These are phyloP conservation scores for Trichocomaceae sp. DNA, from an alignment of 2,329 filamentous ascomycete species.

Conservation along the genomic window DNA sequence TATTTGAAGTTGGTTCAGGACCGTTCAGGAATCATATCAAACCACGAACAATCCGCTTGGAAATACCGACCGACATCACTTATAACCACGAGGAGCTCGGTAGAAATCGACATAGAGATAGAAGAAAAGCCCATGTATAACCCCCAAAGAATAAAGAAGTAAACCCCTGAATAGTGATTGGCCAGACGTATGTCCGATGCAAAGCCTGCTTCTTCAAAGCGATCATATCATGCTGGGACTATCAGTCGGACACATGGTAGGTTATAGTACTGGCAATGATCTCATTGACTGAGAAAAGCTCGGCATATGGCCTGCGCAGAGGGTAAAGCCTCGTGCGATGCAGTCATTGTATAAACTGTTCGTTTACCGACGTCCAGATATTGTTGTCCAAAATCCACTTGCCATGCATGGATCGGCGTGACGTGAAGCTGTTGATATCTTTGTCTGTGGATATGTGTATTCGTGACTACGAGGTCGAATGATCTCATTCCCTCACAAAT, in stretches of 20 bases:
- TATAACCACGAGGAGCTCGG: constrained; percentile 58
- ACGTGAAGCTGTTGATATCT: neutral
- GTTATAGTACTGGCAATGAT: neutral
- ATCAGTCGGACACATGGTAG: neutral
- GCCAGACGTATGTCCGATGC: no score
- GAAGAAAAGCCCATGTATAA: constrained; percentile 13
- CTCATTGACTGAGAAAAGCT: neutral
- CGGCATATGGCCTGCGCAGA: neutral
- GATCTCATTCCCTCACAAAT: neutral
- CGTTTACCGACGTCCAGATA: neutral
- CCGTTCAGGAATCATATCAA: constrained; percentile 24
- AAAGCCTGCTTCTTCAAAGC: no score
- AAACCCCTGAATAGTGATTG: no score
- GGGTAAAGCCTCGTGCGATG: neutral
- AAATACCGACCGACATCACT: constrained; percentile 52
- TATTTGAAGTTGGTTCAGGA: no score
- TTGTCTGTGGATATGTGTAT: neutral
- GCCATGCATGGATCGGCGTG: no score
- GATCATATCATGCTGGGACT: no score
- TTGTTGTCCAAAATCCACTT: no score
- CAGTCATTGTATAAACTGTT: neutral
- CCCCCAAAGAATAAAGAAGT: neutral
- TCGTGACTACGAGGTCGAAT: neutral
- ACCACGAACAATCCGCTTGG: constrained; percentile 52
- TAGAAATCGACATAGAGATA: constrained; percentile 40